Evolutionary conservation across 345 rosid genomes (phyloP).

Genomic region (Eucalyptus microcorys): DNA sequence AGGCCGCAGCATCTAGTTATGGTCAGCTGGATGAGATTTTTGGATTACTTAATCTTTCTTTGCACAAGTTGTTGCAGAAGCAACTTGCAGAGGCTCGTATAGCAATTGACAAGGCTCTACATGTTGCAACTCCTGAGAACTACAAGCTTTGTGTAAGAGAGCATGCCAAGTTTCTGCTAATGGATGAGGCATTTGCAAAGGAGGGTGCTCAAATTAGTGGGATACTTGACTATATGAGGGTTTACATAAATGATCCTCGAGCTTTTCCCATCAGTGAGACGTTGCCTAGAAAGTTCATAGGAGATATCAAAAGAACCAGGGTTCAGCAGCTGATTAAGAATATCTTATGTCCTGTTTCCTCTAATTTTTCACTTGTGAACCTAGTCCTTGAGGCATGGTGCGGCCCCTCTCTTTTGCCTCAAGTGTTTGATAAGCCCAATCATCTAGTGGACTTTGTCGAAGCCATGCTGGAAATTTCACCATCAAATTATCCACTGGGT

Average conservation of each 20-base stretch:
- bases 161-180: constrained; percentile 48
- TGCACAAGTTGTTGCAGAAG: constrained; percentile 45
- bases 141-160: constrained; percentile 58
- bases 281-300: constrained; percentile 54
- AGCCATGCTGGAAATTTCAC: constrained; percentile 48
- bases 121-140: constrained; percentile 26
- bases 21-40: constrained; percentile 45
- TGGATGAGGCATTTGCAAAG: constrained; percentile 8
- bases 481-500: constrained; percentile 55
- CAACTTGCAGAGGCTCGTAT: constrained; percentile 28
- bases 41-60: constrained; percentile 70
- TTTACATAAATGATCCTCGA: constrained; percentile 37
- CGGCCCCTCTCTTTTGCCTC: constrained; percentile 69
- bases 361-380: constrained; percentile 40
- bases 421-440: constrained; percentile 24
- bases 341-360: constrained; percentile 50
- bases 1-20: neutral
- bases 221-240: constrained; percentile 36
- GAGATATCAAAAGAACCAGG: constrained; percentile 41
- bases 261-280: constrained; percentile 34
- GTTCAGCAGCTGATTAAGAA: constrained; percentile 42
- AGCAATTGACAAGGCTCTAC: constrained; percentile 52
- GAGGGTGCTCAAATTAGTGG: constrained; percentile 18
- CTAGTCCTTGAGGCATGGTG: constrained; percentile 61
- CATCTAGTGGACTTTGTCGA: constrained; percentile 84